These are phyloP conservation scores for Aspergillus phoenicis DNA, from an alignment of 2,329 filamentous ascomycete species.

Conservation along the genomic window DNA sequence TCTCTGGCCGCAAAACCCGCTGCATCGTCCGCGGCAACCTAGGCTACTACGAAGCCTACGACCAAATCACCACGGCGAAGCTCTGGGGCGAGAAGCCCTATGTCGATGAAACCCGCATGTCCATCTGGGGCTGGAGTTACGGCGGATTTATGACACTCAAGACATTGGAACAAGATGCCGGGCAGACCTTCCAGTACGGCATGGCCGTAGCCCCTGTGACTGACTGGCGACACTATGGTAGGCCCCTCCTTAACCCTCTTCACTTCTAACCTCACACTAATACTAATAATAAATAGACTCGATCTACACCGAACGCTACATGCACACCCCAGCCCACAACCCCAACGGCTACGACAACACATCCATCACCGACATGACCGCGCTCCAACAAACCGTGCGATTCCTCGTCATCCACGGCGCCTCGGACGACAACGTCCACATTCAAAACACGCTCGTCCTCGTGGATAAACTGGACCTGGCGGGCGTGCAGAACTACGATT, in stretches of 20 bases:
- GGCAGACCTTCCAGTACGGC: constrained; percentile 88
- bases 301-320: constrained; percentile 67
- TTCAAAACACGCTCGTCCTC: constrained; percentile 88
- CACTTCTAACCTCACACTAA: not conserved
- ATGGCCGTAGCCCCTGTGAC: constrained; percentile 99
- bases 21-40: constrained; percentile 81
- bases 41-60: constrained; percentile 79
- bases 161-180: constrained; percentile 87
- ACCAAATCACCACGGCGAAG: constrained; percentile 89
- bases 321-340: constrained; percentile 91
- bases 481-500: constrained; percentile 88
- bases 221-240: constrained; percentile 89
- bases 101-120: constrained; percentile 77
- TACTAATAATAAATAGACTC: constrained; percentile 28
- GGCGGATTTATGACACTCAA: constrained; percentile 95
- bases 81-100: constrained; percentile 80
- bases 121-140: constrained; percentile 99
- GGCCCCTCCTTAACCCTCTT: constrained; percentile 1
- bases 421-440: constrained; percentile 96
- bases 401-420: constrained; percentile 96
- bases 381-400: constrained; percentile 74
- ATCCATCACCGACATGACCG: constrained; percentile 72
- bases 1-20: constrained; percentile 79
- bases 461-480: constrained; percentile 83
- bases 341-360: constrained; percentile 72